phyloP scores from a whole-genome alignment of 1,139 yeast species.

The Candida sanyaensis region DNA sequence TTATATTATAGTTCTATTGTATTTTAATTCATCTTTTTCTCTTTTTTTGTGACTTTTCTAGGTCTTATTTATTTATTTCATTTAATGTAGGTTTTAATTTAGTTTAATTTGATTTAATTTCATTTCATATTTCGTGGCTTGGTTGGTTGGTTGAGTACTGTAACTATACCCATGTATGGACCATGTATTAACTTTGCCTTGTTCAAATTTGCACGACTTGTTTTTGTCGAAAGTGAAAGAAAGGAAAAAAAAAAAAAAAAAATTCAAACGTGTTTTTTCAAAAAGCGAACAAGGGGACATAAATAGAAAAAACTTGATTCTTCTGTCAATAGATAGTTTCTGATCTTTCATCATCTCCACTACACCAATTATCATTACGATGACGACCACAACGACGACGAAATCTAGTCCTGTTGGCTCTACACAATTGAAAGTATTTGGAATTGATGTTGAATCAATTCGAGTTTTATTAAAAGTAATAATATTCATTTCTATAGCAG shows the following conservation, averaged over 20 bases:
- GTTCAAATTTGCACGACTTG: neutral
- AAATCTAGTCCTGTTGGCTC: neutral
- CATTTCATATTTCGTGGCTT: no score
- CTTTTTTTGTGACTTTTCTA: neutral
- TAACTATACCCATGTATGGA: no score
- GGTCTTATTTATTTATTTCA: neutral
- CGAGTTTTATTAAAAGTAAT: conserved; percentile 58
- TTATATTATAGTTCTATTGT: neutral
- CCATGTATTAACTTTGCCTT: neutral
- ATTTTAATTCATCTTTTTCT: neutral
- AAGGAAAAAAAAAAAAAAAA: neutral
- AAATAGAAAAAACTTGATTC: neutral
- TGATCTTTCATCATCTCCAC: no score
- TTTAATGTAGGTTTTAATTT: no score
- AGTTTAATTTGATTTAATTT: no score
- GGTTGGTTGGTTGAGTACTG: no score
- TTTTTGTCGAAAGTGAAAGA: neutral
- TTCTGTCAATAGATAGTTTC: no score
- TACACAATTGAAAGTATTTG: conserved; percentile 29
- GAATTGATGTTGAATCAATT: conserved; percentile 41
- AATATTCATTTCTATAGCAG: conserved; percentile 72
- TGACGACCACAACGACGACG: neutral
- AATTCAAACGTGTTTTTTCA: conserved; percentile 2
- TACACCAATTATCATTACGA: no score
- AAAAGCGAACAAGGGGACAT: neutral